These are phyloP conservation scores for Akanthomyces muscarius DNA, from an alignment of 2,329 filamentous ascomycete genomes.

Conservation along the genomic window DNA sequence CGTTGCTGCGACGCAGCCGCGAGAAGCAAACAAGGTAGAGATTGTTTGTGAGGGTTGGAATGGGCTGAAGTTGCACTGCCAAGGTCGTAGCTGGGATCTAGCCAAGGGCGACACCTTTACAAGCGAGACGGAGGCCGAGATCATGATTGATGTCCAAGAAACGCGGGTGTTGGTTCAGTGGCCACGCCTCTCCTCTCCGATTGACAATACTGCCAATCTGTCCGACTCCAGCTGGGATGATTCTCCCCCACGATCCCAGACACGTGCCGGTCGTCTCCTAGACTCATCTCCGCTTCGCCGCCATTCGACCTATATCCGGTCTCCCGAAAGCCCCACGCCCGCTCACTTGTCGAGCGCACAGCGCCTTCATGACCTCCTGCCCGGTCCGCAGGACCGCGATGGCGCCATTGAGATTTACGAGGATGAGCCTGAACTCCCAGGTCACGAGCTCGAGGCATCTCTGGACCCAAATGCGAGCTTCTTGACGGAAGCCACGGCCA, in stretches of 20 bases:
- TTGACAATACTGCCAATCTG: constrained; percentile 44
- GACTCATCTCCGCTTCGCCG: constrained; percentile 59
- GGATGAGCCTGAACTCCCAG: constrained; percentile 50
- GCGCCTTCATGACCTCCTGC: constrained; percentile 43
- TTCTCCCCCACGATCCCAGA: constrained; percentile 42
- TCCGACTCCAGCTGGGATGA: constrained; percentile 72
- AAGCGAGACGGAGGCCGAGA: constrained; percentile 83
- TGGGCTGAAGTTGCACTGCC: constrained; percentile 86
- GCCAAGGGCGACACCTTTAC: constrained; percentile 85
- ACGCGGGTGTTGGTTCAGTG: constrained; percentile 85
- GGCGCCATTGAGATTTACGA: constrained; percentile 68
- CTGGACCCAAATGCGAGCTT: constrained; percentile 41
- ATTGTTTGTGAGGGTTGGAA: constrained; percentile 96
- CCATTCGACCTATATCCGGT: constrained; percentile 53
- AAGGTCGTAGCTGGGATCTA: constrained; percentile 80
- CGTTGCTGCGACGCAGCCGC: constrained; percentile 61
- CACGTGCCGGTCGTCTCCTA: constrained; percentile 39
- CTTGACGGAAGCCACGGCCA: constrained; percentile 46
- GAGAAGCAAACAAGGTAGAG: constrained; percentile 75
- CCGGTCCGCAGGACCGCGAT: constrained; percentile 31
- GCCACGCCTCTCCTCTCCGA: constrained; percentile 55
- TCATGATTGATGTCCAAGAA: constrained; percentile 94
- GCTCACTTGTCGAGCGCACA: constrained; percentile 41
- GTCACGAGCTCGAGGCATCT: constrained; percentile 23
- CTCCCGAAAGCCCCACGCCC: constrained; percentile 67